Evolutionary conservation across 352 stramenopile genomes (phyloP).

Genomic region (Pythium phragmiticola): DNA sequence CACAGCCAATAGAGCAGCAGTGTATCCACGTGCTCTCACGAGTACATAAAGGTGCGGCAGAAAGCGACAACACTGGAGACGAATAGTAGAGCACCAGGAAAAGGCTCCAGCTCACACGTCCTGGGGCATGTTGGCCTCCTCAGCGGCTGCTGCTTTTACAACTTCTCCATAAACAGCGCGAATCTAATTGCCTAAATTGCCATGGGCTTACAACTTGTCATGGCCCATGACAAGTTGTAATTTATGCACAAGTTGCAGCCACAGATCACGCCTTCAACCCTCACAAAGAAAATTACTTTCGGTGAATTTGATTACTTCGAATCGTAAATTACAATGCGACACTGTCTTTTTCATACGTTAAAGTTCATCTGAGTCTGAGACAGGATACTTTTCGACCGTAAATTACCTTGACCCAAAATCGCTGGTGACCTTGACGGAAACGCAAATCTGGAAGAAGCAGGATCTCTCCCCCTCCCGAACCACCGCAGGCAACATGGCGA

Average conservation of each 20-base stretch:
- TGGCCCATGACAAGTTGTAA: background rate
- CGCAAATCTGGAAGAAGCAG: conserved; percentile 31
- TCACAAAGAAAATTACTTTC: background rate
- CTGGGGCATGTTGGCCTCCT: no score
- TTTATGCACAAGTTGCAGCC: conserved; percentile 13
- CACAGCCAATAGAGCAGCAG: no score
- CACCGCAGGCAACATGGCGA: conserved; percentile 44
- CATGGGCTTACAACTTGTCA: no score
- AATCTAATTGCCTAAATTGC: background rate
- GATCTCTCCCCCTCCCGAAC: conserved; percentile 6
- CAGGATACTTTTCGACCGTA: conserved; percentile 17
- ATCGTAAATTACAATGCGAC: background rate
- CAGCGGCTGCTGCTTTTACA: no score
- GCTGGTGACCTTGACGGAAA: conserved; percentile 22
- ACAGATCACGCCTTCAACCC: conserved; percentile 13
- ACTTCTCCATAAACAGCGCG: conserved; percentile 1
- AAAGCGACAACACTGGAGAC: no score
- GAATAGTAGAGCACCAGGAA: no score
- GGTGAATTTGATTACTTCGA: background rate
- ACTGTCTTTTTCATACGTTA: background rate
- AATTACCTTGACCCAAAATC: conserved; percentile 18
- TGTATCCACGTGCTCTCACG: no score
- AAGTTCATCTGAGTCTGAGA: conserved; percentile 22
- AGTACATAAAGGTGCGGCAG: no score
- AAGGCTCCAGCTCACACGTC: no score